phyloP scores from a whole-genome alignment of 768 basidiomycete species.

The Kwoniella newhampshirensis region DNA sequence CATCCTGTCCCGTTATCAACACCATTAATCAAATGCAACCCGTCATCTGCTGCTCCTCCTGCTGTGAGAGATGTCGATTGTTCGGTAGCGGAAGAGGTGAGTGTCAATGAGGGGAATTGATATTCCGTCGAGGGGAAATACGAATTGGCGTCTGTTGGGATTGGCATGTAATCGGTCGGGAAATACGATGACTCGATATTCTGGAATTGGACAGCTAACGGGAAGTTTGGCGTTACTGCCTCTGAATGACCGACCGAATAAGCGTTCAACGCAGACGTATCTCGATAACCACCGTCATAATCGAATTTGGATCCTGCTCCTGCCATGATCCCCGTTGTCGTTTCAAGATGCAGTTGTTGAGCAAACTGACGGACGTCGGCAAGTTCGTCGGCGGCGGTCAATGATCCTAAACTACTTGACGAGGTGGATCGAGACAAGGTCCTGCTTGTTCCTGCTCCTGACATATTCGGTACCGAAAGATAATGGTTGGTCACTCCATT shows the following conservation, averaged over 20 bases:
- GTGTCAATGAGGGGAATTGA: slow-evolving; percentile 7
- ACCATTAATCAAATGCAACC: no score
- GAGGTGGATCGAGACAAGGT: slow-evolving; percentile 15
- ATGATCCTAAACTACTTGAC: slow-evolving; percentile 13
- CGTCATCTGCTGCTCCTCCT: no score
- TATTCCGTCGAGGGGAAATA: not conserved
- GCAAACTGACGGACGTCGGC: not conserved
- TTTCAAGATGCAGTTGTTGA: not conserved
- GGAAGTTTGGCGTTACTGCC: slow-evolving; percentile 10
- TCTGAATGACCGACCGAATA: slow-evolving; percentile 14
- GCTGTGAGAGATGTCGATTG: not conserved
- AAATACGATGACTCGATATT: not conserved
- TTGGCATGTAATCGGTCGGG: not conserved
- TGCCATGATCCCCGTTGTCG: no score
- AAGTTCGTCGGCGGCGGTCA: slow-evolving; percentile 1
- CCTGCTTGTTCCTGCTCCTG: not conserved
- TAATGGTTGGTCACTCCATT: slow-evolving; percentile 14
- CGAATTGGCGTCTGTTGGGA: not conserved
- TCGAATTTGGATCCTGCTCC: no score
- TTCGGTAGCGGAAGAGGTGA: not conserved
- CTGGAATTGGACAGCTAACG: slow-evolving; percentile 6
- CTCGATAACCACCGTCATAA: slow-evolving; percentile 8
- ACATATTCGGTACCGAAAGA: slow-evolving; percentile 8
- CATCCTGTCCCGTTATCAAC: no score
- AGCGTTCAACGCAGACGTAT: not conserved